Evolutionary conservation across 331 rosid species (phyloP).

Genomic region (Cydonia oblonga): DNA sequence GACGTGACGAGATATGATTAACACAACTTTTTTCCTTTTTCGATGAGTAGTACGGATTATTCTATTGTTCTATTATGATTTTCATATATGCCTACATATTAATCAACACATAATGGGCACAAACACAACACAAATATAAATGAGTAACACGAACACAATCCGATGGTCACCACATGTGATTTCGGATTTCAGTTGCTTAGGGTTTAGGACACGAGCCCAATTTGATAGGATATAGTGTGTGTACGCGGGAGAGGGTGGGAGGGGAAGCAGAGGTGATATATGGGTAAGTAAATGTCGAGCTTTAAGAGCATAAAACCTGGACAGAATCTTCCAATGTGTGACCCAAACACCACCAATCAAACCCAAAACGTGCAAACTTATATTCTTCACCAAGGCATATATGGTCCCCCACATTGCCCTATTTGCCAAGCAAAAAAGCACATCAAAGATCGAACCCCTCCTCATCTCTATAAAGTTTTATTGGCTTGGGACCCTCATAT

Average conservation of each 20-base stretch:
- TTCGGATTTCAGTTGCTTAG: too few relatives aligned
- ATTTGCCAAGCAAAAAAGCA: slow-evolving; percentile 26
- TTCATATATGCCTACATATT: too few relatives aligned
- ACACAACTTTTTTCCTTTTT: too few relatives aligned
- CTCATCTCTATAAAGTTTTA: slow-evolving; percentile 9
- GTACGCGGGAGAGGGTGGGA: neutral
- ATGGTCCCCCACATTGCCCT: slow-evolving; percentile 29
- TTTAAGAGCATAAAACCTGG: slow-evolving; percentile 38
- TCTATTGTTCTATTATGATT: too few relatives aligned
- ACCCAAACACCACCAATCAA: slow-evolving; percentile 15
- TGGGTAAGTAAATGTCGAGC: slow-evolving; percentile 17
- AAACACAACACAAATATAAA: too few relatives aligned
- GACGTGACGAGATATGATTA: too few relatives aligned
- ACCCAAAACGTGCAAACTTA: slow-evolving; percentile 25
- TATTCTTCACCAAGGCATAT: slow-evolving; percentile 15
- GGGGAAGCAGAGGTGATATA: neutral
- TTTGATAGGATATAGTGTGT: too few relatives aligned
- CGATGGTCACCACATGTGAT: too few relatives aligned
- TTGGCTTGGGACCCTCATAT: slow-evolving; percentile 26
- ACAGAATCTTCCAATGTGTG: slow-evolving; percentile 25
- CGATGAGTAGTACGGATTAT: too few relatives aligned
- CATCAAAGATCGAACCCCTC: slow-evolving; percentile 10
- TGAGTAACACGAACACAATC: too few relatives aligned
- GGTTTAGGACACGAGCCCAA: too few relatives aligned
- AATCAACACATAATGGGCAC: too few relatives aligned